phyloP scores from a whole-genome alignment of 164 flowering plant species.

The Magnolia sinica region DNA sequence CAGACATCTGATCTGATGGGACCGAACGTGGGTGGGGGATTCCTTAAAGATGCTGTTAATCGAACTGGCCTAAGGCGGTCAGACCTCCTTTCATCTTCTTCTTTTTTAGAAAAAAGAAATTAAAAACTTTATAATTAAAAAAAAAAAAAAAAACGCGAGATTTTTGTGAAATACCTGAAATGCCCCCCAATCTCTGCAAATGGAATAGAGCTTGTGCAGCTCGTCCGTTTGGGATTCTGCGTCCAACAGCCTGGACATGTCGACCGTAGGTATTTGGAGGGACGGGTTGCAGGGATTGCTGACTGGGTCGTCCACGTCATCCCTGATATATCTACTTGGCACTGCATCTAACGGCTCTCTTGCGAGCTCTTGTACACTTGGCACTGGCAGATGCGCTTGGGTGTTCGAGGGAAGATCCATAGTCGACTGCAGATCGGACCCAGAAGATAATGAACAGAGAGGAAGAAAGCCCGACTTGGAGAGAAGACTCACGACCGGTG shows the following conservation, averaged over 20 bases:
- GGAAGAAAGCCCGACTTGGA: background rate
- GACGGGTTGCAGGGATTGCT: background rate
- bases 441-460: background rate
- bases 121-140: background rate
- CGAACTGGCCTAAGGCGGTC: too few species aligned
- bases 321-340: background rate
- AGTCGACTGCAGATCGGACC: background rate
- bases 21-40: too few species aligned
- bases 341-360: background rate
- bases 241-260: constrained; percentile 11
- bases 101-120: background rate
- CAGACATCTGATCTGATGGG: too few species aligned
- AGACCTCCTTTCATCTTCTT: too few species aligned
- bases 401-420: constrained; percentile 1
- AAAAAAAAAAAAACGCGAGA: background rate
- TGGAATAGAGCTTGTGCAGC: constrained; percentile 9
- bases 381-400: constrained; percentile 1
- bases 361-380: constrained; percentile 9
- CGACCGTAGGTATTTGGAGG: constrained; percentile 5
- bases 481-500: too few species aligned
- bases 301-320: constrained; percentile 1
- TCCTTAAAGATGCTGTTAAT: too few species aligned
- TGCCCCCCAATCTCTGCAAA: constrained; percentile 16
- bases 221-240: background rate
- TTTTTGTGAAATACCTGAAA: constrained; percentile 10